Conservation (phyloP, 2,329 filamentous ascomycete species). For the Dendryphion nanum region DNA sequence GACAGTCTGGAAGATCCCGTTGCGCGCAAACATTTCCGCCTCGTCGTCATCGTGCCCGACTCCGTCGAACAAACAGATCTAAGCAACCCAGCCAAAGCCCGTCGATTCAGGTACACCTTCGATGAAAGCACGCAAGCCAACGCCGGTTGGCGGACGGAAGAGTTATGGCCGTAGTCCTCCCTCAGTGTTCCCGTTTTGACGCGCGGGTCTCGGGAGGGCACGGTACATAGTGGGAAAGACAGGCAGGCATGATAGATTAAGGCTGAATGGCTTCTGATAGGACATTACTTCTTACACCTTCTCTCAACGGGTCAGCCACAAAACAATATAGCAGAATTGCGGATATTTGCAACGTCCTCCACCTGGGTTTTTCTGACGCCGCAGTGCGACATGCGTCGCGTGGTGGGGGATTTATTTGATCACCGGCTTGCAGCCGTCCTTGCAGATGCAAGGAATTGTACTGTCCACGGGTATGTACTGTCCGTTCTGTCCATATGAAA, state of each 20-base stretch:
- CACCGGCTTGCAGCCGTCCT: slow-evolving; percentile 5
- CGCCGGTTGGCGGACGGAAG: slow-evolving; percentile 57
- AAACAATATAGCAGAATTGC: slow-evolving; percentile 7
- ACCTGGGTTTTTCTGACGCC: slow-evolving; percentile 6
- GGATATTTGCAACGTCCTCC: slow-evolving; percentile 1
- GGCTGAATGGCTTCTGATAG: slow-evolving; percentile 6
- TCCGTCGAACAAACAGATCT: slow-evolving; percentile 75
- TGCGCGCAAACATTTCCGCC: slow-evolving; percentile 75
- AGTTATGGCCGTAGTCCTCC: too few species aligned
- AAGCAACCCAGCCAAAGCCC: slow-evolving; percentile 61
- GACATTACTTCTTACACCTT: neutral
- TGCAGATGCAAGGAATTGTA: too few species aligned
- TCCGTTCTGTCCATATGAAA: too few species aligned
- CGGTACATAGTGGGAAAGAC: too few species aligned
- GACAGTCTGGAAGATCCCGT: slow-evolving; percentile 67
- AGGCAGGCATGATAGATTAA: too few species aligned
- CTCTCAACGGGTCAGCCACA: slow-evolving; percentile 4
- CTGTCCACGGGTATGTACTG: too few species aligned
- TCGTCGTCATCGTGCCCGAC: slow-evolving; percentile 81
- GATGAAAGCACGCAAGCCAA: slow-evolving; percentile 43
- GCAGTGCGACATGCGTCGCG: slow-evolving; percentile 7
- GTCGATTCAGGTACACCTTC: slow-evolving; percentile 67
- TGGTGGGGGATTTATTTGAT: slow-evolving; percentile 5
- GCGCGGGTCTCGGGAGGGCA: too few species aligned
- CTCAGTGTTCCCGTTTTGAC: too few species aligned